Evolutionary conservation across 2,329 filamentous ascomycete genomes (phyloP), one percentile per base, ranked within the genome.

Genomic region (Ceratocystis destructans): DNA sequence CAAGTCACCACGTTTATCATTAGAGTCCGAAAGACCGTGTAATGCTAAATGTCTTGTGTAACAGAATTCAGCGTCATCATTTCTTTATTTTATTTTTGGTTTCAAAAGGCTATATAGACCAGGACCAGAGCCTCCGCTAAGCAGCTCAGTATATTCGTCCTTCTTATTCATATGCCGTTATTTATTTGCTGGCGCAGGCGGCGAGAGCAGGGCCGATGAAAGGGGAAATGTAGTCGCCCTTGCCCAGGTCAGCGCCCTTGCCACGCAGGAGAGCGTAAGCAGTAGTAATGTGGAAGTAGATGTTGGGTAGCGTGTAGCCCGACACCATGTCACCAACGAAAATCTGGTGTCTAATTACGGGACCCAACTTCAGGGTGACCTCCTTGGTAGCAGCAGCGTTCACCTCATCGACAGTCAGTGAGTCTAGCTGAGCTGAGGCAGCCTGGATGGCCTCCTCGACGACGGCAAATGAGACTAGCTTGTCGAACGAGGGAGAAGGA

Each of bases 211-310:
- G 66, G 22, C 64, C 64, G 25, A 68, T 25, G 61, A 53, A 68
- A 10, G 67, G 37, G 28, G 2, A 33, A n/a, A 67, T 15, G 71
- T 77, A 86, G 70, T 86, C 82, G 22, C 69, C 46, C 77, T 86
- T 87, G 10, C 83, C 83, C 37, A 87, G 25, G 0, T 77, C 77
- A 15, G 86, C 81, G 0, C 83, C 84, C 72, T 81, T 77, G 61
- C 75, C 76, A 62, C 84, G 75, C 70, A 87, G 71, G 62, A 87
- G 80, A 1, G 72, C 75, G 72, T 87, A 87, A 5, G 80, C 79
- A 5, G 78, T 83, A 28, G 75, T 77, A 3, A 81, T 68, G 70
- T 87, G 85, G 72, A 87, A 87, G 73, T 78, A 84, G 70, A 85
- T 78, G 71, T 86, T 86, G 12, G 83, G 83, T 48, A 85, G 67